phyloP scores from a whole-genome alignment of 1,139 yeast genomes.

The Saccharomyces hybrid region DNA sequence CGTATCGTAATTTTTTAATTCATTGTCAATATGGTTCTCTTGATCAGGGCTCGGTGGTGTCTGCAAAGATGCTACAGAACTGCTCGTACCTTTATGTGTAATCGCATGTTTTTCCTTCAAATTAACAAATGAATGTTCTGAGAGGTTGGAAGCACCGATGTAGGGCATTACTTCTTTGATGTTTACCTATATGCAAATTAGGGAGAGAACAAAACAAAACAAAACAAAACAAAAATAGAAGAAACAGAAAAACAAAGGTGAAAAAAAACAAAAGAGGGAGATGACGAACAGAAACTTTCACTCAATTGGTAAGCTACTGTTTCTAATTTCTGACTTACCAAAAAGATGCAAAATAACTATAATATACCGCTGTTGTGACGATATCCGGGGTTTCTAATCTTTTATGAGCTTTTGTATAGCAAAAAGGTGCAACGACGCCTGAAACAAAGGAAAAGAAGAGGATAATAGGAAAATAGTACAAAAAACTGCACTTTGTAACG shows the following conservation, averaged over 20 bases:
- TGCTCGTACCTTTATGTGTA: neutral
- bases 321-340: neutral
- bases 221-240: neutral
- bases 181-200: neutral
- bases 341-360: neutral
- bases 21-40: neutral
- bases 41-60: neutral
- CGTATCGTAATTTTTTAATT: neutral
- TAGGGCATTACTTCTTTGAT: constrained; percentile 14
- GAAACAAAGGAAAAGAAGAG: neutral
- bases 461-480: neutral
- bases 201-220: neutral
- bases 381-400: neutral
- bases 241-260: neutral
- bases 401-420: neutral
- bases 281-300: neutral
- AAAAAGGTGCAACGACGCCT: neutral
- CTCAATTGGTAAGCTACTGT: neutral
- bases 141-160: constrained; percentile 19
- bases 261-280: neutral
- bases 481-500: neutral
- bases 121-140: constrained; percentile 14
- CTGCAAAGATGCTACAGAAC: neutral
- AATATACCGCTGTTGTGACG: neutral
- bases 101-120: constrained; percentile 20